Evolutionary conservation across 2,329 filamentous ascomycete species (phyloP).

Genomic region (Pseudogymnoascus sp.): DNA sequence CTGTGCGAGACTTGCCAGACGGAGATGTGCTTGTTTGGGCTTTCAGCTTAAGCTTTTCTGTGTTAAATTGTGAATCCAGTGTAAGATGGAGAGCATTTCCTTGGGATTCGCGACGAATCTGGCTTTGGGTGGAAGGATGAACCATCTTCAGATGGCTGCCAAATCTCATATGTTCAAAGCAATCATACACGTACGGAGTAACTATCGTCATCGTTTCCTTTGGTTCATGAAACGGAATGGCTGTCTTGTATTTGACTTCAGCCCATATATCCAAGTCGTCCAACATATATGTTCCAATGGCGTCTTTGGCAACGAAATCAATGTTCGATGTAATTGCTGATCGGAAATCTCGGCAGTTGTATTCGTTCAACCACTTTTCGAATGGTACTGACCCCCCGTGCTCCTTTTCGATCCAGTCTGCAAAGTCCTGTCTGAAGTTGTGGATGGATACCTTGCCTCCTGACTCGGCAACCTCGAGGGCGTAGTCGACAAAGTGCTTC

Average conservation of each 20-base stretch:
- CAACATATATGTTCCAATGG: conserved; percentile 38
- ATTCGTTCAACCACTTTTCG: conserved; percentile 44
- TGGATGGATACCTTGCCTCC: conserved; percentile 37
- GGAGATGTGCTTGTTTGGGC: neutral
- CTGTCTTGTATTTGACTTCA: conserved; percentile 26
- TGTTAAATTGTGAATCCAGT: neutral
- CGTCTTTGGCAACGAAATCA: conserved; percentile 59
- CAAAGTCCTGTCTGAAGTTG: conserved; percentile 52
- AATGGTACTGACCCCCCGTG: conserved; percentile 40
- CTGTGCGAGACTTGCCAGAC: neutral
- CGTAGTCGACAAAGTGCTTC: conserved; percentile 65
- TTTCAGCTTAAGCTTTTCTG: neutral
- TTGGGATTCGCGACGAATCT: conserved; percentile 22
- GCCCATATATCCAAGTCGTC: conserved; percentile 29
- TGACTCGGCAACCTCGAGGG: conserved; percentile 13
- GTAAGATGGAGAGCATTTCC: conserved; percentile 12
- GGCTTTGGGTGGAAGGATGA: conserved; percentile 23
- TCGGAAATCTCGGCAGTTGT: conserved; percentile 52
- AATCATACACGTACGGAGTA: conserved; percentile 57
- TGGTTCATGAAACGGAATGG: conserved; percentile 24
- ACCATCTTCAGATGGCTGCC: conserved; percentile 39
- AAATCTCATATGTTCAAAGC: conserved; percentile 58
- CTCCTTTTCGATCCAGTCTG: conserved; percentile 41
- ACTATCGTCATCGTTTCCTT: conserved; percentile 48
- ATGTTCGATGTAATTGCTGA: conserved; percentile 50